Evolutionary conservation across 345 rosid species (phyloP).

Genomic region (Nephelium lappaceum): DNA sequence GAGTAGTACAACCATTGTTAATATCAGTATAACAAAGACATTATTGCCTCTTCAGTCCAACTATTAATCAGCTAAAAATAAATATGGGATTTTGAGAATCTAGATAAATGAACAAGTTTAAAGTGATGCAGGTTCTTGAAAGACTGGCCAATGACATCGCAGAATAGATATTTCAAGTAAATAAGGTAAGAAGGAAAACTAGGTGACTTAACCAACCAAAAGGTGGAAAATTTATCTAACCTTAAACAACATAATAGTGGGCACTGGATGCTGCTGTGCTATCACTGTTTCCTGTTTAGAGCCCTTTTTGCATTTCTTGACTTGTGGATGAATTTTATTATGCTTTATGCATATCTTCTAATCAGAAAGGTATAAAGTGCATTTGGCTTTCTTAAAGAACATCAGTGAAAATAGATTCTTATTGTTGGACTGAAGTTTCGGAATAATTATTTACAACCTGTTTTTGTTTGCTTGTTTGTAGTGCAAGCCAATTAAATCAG

Average conservation of each 20-base stretch:
- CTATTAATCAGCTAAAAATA: no score
- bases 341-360: slow-evolving; percentile 18
- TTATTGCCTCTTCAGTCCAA: no score
- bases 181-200: not conserved
- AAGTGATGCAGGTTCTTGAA: no score
- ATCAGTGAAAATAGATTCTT: slow-evolving; percentile 5
- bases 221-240: not conserved
- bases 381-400: slow-evolving; percentile 7
- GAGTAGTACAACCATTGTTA: no score
- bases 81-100: no score
- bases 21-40: no score
- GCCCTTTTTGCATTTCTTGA: not conserved
- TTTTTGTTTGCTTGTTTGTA: not conserved
- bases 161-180: not conserved
- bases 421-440: slow-evolving; percentile 8
- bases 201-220: not conserved
- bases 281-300: not conserved
- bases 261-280: not conserved
- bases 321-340: slow-evolving; percentile 16
- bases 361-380: slow-evolving; percentile 7
- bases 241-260: not conserved
- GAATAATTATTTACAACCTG: not conserved
- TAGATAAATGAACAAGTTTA: no score
- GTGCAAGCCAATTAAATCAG: not conserved
- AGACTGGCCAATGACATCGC: not conserved